Percentiles rank a stretch among this genome's conserved stretches.
Conservation (phyloP, 2,329 filamentous ascomycete genomes). For the Boeremia lycopersici region DNA sequence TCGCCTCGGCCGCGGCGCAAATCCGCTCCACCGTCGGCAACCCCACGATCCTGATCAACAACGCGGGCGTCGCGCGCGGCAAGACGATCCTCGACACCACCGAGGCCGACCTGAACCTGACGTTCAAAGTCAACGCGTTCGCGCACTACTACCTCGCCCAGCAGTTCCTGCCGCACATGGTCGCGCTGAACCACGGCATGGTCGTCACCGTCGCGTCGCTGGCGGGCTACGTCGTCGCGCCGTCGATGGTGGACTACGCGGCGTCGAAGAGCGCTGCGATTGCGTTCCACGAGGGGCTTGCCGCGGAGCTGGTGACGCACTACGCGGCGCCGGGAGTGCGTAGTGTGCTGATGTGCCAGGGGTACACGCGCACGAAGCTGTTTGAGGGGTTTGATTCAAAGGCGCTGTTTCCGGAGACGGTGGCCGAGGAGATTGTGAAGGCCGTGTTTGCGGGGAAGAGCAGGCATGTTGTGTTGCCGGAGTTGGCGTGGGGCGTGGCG, state of each 20-base stretch:
- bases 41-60: conserved; percentile 75
- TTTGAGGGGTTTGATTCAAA: conserved; percentile 63
- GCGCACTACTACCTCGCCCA: conserved; percentile 70
- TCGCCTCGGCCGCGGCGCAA: conserved; percentile 58
- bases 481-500: conserved; percentile 43
- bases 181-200: conserved; percentile 70
- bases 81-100: conserved; percentile 65
- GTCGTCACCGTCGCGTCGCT: conserved; percentile 72
- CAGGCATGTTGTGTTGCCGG: conserved; percentile 63
- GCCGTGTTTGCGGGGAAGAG: conserved; percentile 65
- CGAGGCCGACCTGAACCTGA: conserved; percentile 66
- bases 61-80: conserved; percentile 69
- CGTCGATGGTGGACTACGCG: conserved; percentile 71
- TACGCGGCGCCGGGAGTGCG: conserved; percentile 69
- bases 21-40: conserved; percentile 64
- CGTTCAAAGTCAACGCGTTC: conserved; percentile 73
- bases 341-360: conserved; percentile 70
- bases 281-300: conserved; percentile 69
- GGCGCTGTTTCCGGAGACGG: conserved; percentile 64
- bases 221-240: conserved; percentile 65
- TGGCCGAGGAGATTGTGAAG: conserved; percentile 67
- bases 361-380: conserved; percentile 66
- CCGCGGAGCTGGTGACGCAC: conserved; percentile 51
- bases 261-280: conserved; percentile 70
- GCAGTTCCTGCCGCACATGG: conserved; percentile 71